Conservation (phyloP, 495 filamentous ascomycete species). For the Hyaloscypha variabilis region DNA sequence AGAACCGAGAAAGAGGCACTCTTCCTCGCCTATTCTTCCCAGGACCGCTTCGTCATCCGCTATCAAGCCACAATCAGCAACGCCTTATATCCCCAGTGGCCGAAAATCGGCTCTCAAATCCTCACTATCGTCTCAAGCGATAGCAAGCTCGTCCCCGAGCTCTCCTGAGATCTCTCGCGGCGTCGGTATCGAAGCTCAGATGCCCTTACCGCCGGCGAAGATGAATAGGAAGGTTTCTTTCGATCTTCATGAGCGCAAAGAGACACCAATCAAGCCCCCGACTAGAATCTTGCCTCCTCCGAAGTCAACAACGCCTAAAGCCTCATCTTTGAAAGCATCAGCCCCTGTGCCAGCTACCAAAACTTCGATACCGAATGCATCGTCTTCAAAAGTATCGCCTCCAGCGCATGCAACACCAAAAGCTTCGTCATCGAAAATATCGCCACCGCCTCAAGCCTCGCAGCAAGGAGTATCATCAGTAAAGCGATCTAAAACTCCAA, state of each 20-base stretch:
- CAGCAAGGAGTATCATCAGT: constrained; percentile 1
- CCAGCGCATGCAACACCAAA: no score
- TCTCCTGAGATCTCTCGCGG: constrained; percentile 9
- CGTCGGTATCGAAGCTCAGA: constrained; percentile 6
- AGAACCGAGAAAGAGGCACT: not conserved
- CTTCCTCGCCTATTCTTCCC: constrained; percentile 12
- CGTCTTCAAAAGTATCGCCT: no score
- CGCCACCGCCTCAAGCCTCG: no score
- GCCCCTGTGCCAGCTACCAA: not conserved
- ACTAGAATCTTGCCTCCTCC: constrained; percentile 6
- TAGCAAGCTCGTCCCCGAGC: constrained; percentile 19
- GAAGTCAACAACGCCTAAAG: not conserved
- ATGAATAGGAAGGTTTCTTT: constrained; percentile 21
- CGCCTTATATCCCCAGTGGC: constrained; percentile 25
- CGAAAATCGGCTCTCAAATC: constrained; percentile 25
- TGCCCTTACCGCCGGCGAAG: constrained; percentile 21
- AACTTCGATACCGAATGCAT: not conserved
- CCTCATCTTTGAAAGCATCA: not conserved
- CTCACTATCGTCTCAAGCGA: constrained; percentile 18
- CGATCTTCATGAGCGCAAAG: not conserved
- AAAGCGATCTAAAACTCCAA: constrained; percentile 6
- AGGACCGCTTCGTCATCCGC: constrained; percentile 7
- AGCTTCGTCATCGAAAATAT: no score
- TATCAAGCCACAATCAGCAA: constrained; percentile 18
- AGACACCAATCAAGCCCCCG: constrained; percentile 18